Conservation (phyloP, 768 basidiomycete genomes). For the Serendipita vermifera region DNA sequence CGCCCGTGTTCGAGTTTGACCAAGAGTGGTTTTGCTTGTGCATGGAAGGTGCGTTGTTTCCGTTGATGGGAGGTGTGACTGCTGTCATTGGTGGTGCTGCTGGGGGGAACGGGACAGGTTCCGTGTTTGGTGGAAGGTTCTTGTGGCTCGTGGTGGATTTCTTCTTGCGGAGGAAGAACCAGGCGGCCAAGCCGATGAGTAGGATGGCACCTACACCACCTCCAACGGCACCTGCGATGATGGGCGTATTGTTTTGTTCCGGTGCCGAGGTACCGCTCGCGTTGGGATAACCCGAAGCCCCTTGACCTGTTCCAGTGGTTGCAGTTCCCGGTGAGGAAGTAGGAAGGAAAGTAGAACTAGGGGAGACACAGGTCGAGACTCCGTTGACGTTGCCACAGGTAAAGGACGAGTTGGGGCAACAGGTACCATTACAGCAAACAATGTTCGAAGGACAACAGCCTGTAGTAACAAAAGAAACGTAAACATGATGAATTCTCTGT, state of each 20-base stretch:
- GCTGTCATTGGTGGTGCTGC: too few relatives aligned
- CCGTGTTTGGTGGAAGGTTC: too few relatives aligned
- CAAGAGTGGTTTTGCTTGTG: too few relatives aligned
- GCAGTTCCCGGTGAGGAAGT: background rate
- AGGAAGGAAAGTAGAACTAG: background rate
- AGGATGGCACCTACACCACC: background rate
- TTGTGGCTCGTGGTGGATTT: too few relatives aligned
- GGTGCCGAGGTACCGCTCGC: background rate
- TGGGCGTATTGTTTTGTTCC: background rate
- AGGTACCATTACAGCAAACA: background rate
- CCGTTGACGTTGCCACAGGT: background rate
- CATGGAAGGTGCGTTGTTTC: too few relatives aligned
- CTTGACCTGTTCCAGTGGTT: background rate
- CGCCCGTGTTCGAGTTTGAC: too few relatives aligned
- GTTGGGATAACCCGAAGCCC: background rate
- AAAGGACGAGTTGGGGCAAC: background rate
- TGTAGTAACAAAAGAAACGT: background rate
- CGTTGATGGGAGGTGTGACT: too few relatives aligned
- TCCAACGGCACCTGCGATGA: background rate
- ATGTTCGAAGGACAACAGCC: background rate
- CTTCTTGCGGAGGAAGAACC: background rate
- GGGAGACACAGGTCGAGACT: background rate
- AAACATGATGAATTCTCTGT: background rate
- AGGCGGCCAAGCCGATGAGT: background rate
- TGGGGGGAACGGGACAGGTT: too few relatives aligned